A percentile compares a stretch with the other conserved stretches of the same genome.
Conservation (phyloP, 2,329 filamentous ascomycete genomes). For the Pochonia chlamydosporia region DNA sequence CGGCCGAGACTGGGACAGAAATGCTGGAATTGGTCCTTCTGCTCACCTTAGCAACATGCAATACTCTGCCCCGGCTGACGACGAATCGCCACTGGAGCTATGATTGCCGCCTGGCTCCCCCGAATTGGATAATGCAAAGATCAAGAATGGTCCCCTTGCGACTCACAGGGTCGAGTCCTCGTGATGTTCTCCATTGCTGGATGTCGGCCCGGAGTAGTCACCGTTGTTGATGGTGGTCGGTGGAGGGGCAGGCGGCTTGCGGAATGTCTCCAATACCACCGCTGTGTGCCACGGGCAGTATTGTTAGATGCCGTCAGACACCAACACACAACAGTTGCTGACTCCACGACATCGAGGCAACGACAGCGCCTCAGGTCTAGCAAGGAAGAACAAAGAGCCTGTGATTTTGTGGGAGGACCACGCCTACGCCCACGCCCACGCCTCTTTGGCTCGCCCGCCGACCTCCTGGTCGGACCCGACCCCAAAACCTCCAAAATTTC, state of each 20-base stretch:
- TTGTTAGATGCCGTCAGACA: not conserved
- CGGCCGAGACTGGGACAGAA: not conserved
- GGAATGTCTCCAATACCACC: conserved; percentile 1
- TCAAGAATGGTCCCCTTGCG: conserved; percentile 1
- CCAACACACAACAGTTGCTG: not conserved
- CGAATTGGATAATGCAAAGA: not conserved
- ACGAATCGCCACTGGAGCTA: conserved; percentile 1
- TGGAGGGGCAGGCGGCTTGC: conserved; percentile 1
- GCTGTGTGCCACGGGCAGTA: not conserved
- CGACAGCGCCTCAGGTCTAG: not conserved
- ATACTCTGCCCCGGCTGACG: not conserved
- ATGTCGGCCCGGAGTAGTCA: not conserved
- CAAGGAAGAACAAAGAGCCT: not conserved
- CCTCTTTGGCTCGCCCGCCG: not conserved
- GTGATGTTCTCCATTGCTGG: conserved; percentile 1
- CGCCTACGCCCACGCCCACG: not conserved
- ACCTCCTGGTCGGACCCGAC: conserved; percentile 1
- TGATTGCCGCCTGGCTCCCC: not conserved
- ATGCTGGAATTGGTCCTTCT: not conserved
- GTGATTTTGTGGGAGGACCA: conserved; percentile 6
- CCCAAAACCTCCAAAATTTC: conserved; percentile 10
- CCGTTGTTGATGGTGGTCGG: conserved; percentile 1
- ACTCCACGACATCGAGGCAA: not conserved
- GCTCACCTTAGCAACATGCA: not conserved
- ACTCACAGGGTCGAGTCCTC: conserved; percentile 5